Base-by-base conservation (phyloP, 2,329 filamentous ascomycete species). In the Setomelanomma holmii region DNA sequence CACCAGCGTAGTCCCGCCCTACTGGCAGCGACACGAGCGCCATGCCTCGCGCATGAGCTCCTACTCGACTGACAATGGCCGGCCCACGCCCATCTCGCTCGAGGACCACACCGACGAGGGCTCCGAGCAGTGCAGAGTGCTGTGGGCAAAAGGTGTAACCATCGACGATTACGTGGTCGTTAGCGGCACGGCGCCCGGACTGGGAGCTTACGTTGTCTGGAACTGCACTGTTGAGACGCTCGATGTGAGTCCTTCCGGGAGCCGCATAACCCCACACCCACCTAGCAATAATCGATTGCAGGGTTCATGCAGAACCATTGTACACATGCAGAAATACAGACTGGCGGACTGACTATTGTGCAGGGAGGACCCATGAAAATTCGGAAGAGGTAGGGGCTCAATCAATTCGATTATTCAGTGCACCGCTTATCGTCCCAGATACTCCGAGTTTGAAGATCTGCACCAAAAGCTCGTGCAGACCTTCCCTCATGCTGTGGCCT, bases 171-270 rank as follows among this genome's bases (percentile, higher is more conserved):
- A 86, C 75, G 80, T 83, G 27, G 79, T 88, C 58, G 81, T 89
- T 53, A 80, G 81, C 55, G 86, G 84, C 7, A 81, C 78, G 45
- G 78, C 75, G 36, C 77, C 81, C 4, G 83, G 83, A 5, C 77
- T 87, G 41, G 93, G 93, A n/a, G 90, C 93, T 1, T 99, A 98
- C 77, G 91, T 97, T 1, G 92, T 96, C 6, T 99, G 91, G 90
- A 95, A 91, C 70, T 92, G 95, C 67, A 86, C 83, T 41, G 90
- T 99, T 39, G 87, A 95, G 73, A 97, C 92, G 3, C 78, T 98
- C 44, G 89, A 86, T 74, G 91, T 93, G 72, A 73, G 86, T 82
- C 50, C 51, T 40, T 45, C 55, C 49, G 52, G 43, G 57, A 60
- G 53, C 56, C 54, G 55, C 58, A 63, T 53, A 46, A 41, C 40